phyloP scores from a whole-genome alignment of 352 stramenopile species.

The Phytopythium chamaehyphon region DNA sequence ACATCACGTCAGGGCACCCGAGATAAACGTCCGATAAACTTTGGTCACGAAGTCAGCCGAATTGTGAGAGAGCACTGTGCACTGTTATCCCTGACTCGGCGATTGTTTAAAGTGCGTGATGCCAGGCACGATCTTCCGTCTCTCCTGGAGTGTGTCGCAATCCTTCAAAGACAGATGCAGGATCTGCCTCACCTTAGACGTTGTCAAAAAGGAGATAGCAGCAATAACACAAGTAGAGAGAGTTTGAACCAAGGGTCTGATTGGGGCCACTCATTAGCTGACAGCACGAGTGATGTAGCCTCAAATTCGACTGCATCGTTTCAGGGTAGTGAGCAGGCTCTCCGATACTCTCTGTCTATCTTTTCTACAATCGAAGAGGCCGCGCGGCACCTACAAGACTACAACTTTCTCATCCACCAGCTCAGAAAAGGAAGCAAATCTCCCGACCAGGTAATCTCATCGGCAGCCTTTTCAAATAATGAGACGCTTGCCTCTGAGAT shows the following conservation, averaged over 20 bases:
- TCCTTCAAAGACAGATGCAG: conserved; percentile 31
- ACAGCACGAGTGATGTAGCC: conserved; percentile 2
- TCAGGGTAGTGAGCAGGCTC: conserved; percentile 10
- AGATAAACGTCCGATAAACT: conserved; percentile 13
- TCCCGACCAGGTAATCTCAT: background rate
- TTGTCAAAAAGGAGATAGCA: background rate
- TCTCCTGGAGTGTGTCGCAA: conserved; percentile 49
- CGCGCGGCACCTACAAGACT: conserved; percentile 56
- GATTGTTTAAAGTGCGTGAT: conserved; percentile 52
- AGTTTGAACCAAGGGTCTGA: background rate
- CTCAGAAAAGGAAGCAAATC: conserved; percentile 15
- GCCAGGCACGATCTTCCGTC: conserved; percentile 41
- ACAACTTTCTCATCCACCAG: conserved; percentile 44
- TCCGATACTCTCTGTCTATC: conserved; percentile 27
- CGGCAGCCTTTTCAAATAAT: conserved; percentile 13
- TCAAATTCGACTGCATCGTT: conserved; percentile 11
- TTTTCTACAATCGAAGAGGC: conserved; percentile 49
- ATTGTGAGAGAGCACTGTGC: conserved; percentile 54
- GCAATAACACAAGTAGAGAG: conserved; percentile 6
- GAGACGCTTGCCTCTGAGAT: conserved; percentile 30
- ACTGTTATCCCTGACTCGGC: conserved; percentile 37
- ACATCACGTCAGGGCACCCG: conserved; percentile 13
- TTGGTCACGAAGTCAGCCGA: conserved; percentile 43
- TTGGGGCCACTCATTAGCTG: background rate
- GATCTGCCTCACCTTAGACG: conserved; percentile 26